Conservation (phyloP, 2,329 filamentous ascomycete genomes). For the Purpureocillium takamizusanense region DNA sequence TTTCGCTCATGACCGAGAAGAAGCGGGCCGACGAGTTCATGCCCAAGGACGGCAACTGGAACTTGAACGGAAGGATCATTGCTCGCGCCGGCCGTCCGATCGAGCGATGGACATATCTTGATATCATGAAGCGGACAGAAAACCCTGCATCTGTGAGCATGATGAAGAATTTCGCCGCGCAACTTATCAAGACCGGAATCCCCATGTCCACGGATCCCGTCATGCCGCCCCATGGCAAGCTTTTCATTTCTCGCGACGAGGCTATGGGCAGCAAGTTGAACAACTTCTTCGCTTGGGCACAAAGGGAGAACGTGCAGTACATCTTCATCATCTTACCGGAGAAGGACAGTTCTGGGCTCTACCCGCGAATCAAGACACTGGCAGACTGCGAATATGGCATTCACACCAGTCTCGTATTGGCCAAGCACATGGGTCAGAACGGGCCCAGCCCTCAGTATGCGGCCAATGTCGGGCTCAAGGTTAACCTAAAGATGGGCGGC, state of each 20-base stretch:
- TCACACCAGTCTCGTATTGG: slow-evolving; percentile 56
- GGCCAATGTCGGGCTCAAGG: slow-evolving; percentile 65
- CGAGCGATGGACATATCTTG: slow-evolving; percentile 40
- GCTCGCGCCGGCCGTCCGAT: slow-evolving; percentile 36
- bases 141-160: slow-evolving; percentile 7
- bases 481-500: slow-evolving; percentile 74
- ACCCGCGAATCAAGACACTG: slow-evolving; percentile 57
- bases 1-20: slow-evolving; percentile 43
- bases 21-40: slow-evolving; percentile 12
- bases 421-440: slow-evolving; percentile 22
- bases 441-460: slow-evolving; percentile 38
- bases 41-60: slow-evolving; percentile 56
- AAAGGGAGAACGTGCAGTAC: slow-evolving; percentile 30
- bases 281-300: slow-evolving; percentile 20
- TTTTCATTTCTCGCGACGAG: slow-evolving; percentile 2
- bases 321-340: slow-evolving; percentile 52
- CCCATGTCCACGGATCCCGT: slow-evolving; percentile 18
- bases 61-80: slow-evolving; percentile 52
- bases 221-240: slow-evolving; percentile 5
- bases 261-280: slow-evolving; percentile 13
- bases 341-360: slow-evolving; percentile 41
- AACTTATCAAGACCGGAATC: slow-evolving; percentile 31
- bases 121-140: slow-evolving; percentile 16
- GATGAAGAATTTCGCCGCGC: slow-evolving; percentile 24
- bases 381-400: slow-evolving; percentile 61